Conservation (phyloP, 139 green algal genomes). For the Bryopsis sp. region DNA sequence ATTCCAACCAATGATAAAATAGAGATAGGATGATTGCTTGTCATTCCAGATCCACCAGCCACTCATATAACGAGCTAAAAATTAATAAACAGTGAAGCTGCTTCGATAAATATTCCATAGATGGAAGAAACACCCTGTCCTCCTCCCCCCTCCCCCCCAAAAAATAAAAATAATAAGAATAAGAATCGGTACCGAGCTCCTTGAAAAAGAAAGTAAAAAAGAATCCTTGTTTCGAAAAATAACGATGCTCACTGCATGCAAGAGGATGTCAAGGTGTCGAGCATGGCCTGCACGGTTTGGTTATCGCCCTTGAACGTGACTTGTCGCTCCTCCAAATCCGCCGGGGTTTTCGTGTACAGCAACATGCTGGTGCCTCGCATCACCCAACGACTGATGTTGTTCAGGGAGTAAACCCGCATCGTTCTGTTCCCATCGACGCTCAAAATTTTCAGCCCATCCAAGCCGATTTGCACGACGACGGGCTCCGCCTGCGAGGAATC, state of each 20-base stretch:
- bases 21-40: too few relatives aligned
- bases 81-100: too few relatives aligned
- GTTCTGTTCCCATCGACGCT: constrained; percentile 32
- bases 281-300: constrained; percentile 44
- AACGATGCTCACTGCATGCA: constrained; percentile 67
- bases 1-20: too few relatives aligned
- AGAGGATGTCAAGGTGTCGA: constrained; percentile 78
- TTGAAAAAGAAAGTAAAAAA: too few relatives aligned
- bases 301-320: constrained; percentile 59
- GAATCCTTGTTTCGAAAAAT: constrained; percentile 12
- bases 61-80: too few relatives aligned
- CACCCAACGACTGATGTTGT: constrained; percentile 62
- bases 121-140: too few relatives aligned
- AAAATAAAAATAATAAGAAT: too few relatives aligned
- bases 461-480: constrained; percentile 54
- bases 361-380: constrained; percentile 48
- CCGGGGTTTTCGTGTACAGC: constrained; percentile 67
- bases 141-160: too few relatives aligned
- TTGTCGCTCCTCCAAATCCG: constrained; percentile 72
- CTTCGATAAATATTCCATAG: too few relatives aligned
- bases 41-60: too few relatives aligned
- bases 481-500: constrained; percentile 24
- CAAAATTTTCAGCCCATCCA: constrained; percentile 70
- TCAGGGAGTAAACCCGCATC: constrained; percentile 65
- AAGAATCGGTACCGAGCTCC: too few relatives aligned